Evolutionary conservation across 2,329 filamentous ascomycete genomes (phyloP).

Genomic region (Aspergillus pseudoterreus): DNA sequence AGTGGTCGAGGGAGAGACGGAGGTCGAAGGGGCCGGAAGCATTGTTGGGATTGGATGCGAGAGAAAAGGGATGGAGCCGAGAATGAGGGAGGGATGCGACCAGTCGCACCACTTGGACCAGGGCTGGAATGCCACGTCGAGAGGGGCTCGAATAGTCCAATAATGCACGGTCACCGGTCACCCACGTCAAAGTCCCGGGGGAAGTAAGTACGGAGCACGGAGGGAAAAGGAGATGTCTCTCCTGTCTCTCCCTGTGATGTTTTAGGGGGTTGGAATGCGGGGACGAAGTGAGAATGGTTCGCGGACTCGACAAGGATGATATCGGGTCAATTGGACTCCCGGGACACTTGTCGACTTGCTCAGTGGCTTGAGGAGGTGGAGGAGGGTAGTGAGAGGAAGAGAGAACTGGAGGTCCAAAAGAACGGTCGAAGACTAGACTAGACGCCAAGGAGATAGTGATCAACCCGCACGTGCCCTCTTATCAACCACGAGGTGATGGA

Average conservation of each 20-base stretch:
- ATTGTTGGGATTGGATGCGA: slow-evolving; percentile 14
- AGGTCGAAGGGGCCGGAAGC: slow-evolving; percentile 16
- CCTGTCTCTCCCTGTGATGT: background rate
- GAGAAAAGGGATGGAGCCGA: slow-evolving; percentile 14
- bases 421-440: background rate
- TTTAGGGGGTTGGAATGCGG: background rate
- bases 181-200: slow-evolving; percentile 8
- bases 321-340: too few relatives aligned
- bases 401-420: background rate
- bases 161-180: slow-evolving; percentile 15
- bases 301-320: too few relatives aligned
- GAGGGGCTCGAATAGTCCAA: slow-evolving; percentile 12
- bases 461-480: slow-evolving; percentile 15
- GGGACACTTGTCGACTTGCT: background rate
- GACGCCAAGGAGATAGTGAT: slow-evolving; percentile 14
- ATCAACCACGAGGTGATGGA: background rate
- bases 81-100: slow-evolving; percentile 18
- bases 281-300: too few relatives aligned
- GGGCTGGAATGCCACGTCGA: slow-evolving; percentile 31
- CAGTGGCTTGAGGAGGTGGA: background rate
- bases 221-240: slow-evolving; percentile 14
- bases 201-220: background rate
- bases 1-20: slow-evolving; percentile 10
- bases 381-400: background rate
- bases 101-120: slow-evolving; percentile 19